Evolutionary conservation across 768 basidiomycete species (phyloP), one percentile per base, ranked within the genome.

Genomic region (Podaxis pistillaris): DNA sequence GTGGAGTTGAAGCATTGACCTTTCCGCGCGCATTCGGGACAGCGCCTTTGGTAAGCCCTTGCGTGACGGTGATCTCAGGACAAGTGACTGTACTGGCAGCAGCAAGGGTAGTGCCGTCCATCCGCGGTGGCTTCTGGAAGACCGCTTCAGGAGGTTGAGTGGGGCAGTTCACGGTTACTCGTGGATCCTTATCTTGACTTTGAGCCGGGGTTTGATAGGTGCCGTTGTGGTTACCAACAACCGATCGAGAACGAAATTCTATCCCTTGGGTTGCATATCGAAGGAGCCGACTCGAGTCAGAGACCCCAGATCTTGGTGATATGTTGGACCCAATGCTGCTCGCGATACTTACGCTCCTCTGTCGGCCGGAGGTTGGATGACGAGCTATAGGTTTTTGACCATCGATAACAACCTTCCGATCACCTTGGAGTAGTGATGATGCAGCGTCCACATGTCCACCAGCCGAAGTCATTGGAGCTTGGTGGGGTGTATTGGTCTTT

Each of bases 271-370:
- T 62, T 62, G 55, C 55, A 26, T 37, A 54, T 28, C 28, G 47
- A 26, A 56, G 50, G 26, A 62, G 55, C 15, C 55, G 44, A 50
- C 15, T 51, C 33, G 36, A 50, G 37, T 54, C 8, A 3, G 36
- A 49, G 54, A 62, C 53, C 46, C 60, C 60, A 56, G 54, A 56
- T 62, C 44, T 47, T 15, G 26, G 37, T 15, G 54, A 62, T 46
- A 56, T 47, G 24, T 54, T 47, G 28, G 61, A 62, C 37, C 33
- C 47, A 15, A 62, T 41, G 46, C 44, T 56, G 38, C 44, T 62
- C 24, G 44, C 53, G 36, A 26, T 56, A 47, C 60, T 55, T 28
- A 36, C 61, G 24, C 55, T 62, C 44, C 61, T 62, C 40, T 46
- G 30, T n/a, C 54, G 38, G 41, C 46, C 11, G 37, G 60, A 41